Conservation (phyloP, 768 basidiomycete genomes). For the Lentinula guzmanii region DNA sequence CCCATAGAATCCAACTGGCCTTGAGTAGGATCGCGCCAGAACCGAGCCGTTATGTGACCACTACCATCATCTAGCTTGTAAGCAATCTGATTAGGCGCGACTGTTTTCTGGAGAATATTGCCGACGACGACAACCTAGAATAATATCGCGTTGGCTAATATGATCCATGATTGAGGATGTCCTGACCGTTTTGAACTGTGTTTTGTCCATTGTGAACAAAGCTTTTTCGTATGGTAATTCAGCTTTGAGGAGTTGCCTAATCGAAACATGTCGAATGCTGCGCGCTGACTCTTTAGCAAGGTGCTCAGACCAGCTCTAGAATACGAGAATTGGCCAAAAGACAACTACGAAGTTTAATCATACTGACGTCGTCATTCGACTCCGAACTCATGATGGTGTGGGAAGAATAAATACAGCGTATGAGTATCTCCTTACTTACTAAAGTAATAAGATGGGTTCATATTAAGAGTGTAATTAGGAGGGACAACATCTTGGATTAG, state of each 20-base stretch:
- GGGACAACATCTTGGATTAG: background rate
- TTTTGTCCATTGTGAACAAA: conserved; percentile 15
- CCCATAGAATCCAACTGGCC: background rate
- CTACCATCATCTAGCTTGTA: conserved; percentile 1
- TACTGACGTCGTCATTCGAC: no score
- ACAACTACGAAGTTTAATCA: no score
- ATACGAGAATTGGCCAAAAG: background rate
- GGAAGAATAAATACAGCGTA: no score
- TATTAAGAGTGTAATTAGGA: no score
- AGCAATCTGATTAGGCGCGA: background rate
- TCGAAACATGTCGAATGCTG: background rate
- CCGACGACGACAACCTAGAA: background rate
- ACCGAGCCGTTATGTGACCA: background rate
- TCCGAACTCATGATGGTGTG: no score
- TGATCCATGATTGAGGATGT: background rate
- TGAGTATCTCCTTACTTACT: no score
- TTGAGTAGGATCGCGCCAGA: background rate
- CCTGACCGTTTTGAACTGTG: conserved; percentile 12
- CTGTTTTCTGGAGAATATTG: background rate
- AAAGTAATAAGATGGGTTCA: no score
- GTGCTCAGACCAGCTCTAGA: background rate
- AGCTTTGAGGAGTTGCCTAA: background rate
- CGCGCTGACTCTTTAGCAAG: no score
- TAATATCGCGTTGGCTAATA: no score
- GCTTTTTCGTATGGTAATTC: conserved; percentile 3